phyloP scores from a whole-genome alignment of 371 early-diverging fungal genomes.

The Mucor piriformis region DNA sequence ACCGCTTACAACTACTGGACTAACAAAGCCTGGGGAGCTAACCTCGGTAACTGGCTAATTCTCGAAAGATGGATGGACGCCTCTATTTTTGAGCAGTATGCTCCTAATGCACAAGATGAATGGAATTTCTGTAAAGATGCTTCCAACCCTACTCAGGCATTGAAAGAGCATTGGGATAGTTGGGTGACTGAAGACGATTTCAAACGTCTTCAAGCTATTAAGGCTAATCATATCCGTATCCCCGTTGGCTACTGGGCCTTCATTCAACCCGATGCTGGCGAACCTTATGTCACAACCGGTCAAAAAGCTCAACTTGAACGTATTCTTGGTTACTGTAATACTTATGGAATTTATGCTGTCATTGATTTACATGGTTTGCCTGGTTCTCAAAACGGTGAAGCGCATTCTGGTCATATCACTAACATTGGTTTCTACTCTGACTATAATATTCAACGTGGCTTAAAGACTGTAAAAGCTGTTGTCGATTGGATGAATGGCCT shows the following conservation, averaged over 20 bases:
- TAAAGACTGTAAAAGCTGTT: constrained; percentile 31
- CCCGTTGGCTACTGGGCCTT: constrained; percentile 56
- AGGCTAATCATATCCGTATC: constrained; percentile 55
- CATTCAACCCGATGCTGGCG: constrained; percentile 36
- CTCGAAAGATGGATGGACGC: constrained; percentile 59
- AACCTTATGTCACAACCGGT: constrained; percentile 55
- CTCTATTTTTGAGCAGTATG: constrained; percentile 33
- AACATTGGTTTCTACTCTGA: constrained; percentile 23
- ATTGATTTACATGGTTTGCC: constrained; percentile 69
- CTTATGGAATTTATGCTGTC: constrained; percentile 58
- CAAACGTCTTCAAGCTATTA: constrained; percentile 33
- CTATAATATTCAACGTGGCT: constrained; percentile 28
- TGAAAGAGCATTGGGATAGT: constrained; percentile 43
- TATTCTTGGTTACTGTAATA: constrained; percentile 50
- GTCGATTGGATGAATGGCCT: constrained; percentile 39
- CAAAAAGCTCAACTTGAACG: constrained; percentile 52
- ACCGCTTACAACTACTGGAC: constrained; percentile 32
- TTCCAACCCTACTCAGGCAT: constrained; percentile 28
- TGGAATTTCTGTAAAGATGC: constrained; percentile 48
- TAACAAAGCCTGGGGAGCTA: constrained; percentile 60
- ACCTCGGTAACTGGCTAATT: constrained; percentile 67
- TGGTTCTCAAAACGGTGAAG: constrained; percentile 64
- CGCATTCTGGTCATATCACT: constrained; percentile 45
- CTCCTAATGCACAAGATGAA: constrained; percentile 48
- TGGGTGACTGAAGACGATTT: constrained; percentile 55